Percentiles rank a stretch among this genome's conserved stretches.
Evolutionary conservation across 2,329 filamentous ascomycete genomes (phyloP).

Genomic region (Geoglossum cookeanum): DNA sequence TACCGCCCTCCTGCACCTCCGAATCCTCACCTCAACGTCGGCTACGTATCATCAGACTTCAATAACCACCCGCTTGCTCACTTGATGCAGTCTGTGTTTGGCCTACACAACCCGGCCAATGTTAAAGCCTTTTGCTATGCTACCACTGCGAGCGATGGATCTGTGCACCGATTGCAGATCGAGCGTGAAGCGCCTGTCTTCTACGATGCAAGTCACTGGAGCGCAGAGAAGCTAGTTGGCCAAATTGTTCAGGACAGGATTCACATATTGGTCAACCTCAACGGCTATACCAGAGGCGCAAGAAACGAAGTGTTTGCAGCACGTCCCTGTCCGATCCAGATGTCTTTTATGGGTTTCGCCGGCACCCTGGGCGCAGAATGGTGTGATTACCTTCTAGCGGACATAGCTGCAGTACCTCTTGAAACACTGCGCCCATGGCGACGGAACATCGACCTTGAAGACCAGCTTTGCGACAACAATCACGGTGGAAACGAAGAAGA

Average conservation of each 20-base stretch:
- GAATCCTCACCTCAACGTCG: constrained; percentile 66
- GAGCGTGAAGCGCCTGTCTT: constrained; percentile 85
- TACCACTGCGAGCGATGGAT: constrained; percentile 79
- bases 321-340: constrained; percentile 83
- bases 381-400: constrained; percentile 93
- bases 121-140: constrained; percentile 89
- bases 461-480: constrained; percentile 42
- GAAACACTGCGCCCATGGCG: constrained; percentile 66
- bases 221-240: constrained; percentile 62
- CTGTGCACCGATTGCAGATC: constrained; percentile 77
- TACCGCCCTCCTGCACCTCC: constrained; percentile 76
- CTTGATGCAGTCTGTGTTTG: constrained; percentile 97
- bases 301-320: constrained; percentile 95
- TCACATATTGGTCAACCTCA: constrained; percentile 92
- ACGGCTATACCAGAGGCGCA: constrained; percentile 92
- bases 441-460: constrained; percentile 53
- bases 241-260: constrained; percentile 79
- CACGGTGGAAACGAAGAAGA: constrained; percentile 49
- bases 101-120: constrained; percentile 54
- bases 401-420: constrained; percentile 66
- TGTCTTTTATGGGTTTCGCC: constrained; percentile 99
- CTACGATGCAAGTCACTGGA: constrained; percentile 71
- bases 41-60: constrained; percentile 95
- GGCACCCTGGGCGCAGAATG: constrained; percentile 91
- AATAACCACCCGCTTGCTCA: constrained; percentile 96